Percentiles rank a stretch among this genome's conserved stretches.
Evolutionary conservation across 2,329 filamentous ascomycete genomes (phyloP).

Genomic region (Xylariales sp.): DNA sequence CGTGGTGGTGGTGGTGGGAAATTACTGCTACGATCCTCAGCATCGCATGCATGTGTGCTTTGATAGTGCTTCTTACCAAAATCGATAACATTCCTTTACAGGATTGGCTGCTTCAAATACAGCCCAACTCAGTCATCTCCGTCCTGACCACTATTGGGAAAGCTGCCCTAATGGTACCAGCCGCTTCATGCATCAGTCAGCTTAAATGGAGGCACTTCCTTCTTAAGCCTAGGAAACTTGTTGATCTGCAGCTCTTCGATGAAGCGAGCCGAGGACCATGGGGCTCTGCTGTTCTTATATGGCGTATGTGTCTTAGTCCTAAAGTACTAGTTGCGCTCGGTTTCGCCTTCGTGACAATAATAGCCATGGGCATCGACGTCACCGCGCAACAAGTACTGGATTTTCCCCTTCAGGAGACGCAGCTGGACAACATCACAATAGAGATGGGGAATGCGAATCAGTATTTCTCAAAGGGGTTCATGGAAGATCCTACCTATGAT

Average conservation of each 20-base stretch:
- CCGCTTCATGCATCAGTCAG: slow-evolving; percentile 22
- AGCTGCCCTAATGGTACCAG: slow-evolving; percentile 15
- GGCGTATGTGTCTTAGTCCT: neutral
- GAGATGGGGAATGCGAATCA: neutral
- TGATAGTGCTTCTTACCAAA: slow-evolving; percentile 12
- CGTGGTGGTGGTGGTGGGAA: slow-evolving; percentile 21
- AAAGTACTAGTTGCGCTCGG: neutral
- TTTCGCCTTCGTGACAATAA: slow-evolving; percentile 9
- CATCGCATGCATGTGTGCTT: slow-evolving; percentile 11
- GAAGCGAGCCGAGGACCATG: slow-evolving; percentile 23
- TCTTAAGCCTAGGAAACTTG: slow-evolving; percentile 13
- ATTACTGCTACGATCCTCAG: slow-evolving; percentile 13
- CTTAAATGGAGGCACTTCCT: slow-evolving; percentile 30
- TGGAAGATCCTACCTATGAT: neutral
- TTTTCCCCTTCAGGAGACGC: slow-evolving; percentile 1
- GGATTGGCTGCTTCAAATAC: slow-evolving; percentile 15
- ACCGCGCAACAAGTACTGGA: slow-evolving; percentile 14
- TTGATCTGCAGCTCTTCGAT: slow-evolving; percentile 24
- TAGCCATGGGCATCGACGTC: slow-evolving; percentile 13
- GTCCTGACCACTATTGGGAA: slow-evolving; percentile 16
- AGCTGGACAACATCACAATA: neutral
- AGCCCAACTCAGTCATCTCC: slow-evolving; percentile 25
- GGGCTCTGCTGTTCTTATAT: slow-evolving; percentile 14
- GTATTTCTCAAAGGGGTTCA: neutral
- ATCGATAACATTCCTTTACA: slow-evolving; percentile 12